Evolutionary conservation across 495 filamentous ascomycete genomes (phyloP), one percentile per base, ranked within the genome.

Genomic region (Penicillium maclennaniae): DNA sequence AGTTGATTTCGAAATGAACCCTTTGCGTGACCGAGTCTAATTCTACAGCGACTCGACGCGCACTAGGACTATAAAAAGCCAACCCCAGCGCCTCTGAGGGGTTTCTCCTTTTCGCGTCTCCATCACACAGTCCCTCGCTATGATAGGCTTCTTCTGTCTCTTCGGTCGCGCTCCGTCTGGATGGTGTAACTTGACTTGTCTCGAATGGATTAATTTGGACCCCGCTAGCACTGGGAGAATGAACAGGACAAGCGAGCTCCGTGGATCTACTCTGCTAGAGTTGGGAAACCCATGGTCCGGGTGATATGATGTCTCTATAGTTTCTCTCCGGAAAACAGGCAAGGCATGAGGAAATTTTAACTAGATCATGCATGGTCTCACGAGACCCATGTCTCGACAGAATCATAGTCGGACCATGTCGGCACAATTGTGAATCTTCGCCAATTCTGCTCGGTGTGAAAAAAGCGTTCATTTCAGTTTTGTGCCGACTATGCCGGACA

Each of bases 101-200:
- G n/a, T 7, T 48, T 31, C 49, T 36, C 23, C 28, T 26, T 21
- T 60, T 53, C 58, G 47, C 47, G 45, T 37, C 46, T 43, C 41
- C 57, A 55, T 52, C 51, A 60, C 54, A 60, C 48, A 62, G 38
- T 40, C 39, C 14, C 49, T 53, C 45, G 47, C 27, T 51, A 26
- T 60, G 51, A 62, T 62, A 58, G 59, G 45, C 28, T 43, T 54
- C 36, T 17, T 27, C 27, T 17, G 44, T 31, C 31, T 43, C 15
- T 8, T 36, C 19, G 31, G 31, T 55, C 17, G 43, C 20, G 28
- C 20, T 39, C 16, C 46, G 43, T 40, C 25, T 39, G 47, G 45
- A 49, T 43, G 39, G 59, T 65, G 62, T 65, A 65, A 65, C 62
- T 58, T 53, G 49, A 54, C 28, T 19, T 45, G 62, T 58, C 59